A percentile compares a stretch with the other conserved stretches of the same genome.
Evolutionary conservation across 192 early-diverging fungal species (phyloP).

Genomic region (Coemansia sp.): DNA sequence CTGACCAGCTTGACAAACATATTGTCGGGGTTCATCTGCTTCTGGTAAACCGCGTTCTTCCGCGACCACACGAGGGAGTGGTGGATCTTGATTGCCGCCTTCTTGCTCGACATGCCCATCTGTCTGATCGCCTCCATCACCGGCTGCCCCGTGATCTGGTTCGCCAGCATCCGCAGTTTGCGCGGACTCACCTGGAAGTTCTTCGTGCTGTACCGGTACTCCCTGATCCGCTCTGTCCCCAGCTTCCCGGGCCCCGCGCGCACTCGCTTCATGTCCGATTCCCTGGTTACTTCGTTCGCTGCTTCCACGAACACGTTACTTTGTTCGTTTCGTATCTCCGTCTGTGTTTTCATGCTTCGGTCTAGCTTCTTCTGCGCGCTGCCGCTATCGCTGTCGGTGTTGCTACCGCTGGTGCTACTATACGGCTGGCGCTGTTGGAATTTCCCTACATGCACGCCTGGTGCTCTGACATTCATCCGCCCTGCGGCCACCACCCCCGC

Average conservation of each 20-base stretch:
- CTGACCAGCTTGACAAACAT: constrained; percentile 72
- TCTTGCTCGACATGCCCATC: constrained; percentile 75
- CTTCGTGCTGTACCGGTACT: constrained; percentile 53
- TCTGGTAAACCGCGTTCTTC: constrained; percentile 66
- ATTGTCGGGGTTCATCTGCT: constrained; percentile 62
- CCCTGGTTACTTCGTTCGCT: background rate
- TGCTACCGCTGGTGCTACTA: too few relatives aligned
- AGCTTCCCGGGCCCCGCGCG: constrained; percentile 19
- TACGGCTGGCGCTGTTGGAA: too few relatives aligned
- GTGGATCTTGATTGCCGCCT: constrained; percentile 60
- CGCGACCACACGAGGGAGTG: constrained; percentile 70
- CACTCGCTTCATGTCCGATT: background rate
- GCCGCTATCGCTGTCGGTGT: too few relatives aligned
- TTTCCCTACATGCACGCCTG: too few relatives aligned
- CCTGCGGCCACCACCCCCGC: too few relatives aligned
- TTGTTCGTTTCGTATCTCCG: background rate
- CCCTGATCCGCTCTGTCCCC: constrained; percentile 18
- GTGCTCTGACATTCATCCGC: too few relatives aligned
- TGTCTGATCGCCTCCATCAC: constrained; percentile 75
- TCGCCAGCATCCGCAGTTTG: constrained; percentile 69
- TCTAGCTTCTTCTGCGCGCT: too few relatives aligned
- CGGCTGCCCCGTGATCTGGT: constrained; percentile 66
- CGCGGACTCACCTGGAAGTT: constrained; percentile 73
- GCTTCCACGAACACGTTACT: constrained; percentile 16
- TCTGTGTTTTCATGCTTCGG: too few relatives aligned